Evolutionary conservation across 1,284 basidiomycete species (phyloP).

Genomic region (Coniferiporia sulphurascens): DNA sequence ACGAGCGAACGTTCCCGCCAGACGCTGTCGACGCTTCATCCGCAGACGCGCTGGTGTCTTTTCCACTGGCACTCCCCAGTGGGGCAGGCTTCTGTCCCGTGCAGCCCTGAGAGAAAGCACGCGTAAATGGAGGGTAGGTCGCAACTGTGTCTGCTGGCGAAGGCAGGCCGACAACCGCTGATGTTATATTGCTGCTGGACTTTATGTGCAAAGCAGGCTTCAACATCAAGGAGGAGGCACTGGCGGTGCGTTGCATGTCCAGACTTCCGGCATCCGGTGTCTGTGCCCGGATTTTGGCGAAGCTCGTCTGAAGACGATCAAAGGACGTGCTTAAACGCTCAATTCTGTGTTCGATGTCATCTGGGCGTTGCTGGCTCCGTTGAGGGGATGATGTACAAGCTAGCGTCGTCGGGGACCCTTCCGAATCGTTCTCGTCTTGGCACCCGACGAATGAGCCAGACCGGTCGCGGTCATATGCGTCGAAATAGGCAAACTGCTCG

Average conservation of each 20-base stretch:
- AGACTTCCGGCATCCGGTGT: not conserved
- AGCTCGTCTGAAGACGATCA: slow-evolving; percentile 2
- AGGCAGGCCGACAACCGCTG: not conserved
- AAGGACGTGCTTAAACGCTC: not conserved
- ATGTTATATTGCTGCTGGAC: not conserved
- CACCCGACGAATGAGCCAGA: slow-evolving; percentile 2
- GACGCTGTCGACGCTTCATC: slow-evolving; percentile 1
- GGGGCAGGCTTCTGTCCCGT: not conserved
- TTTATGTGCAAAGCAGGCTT: slow-evolving; percentile 14
- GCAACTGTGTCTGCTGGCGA: slow-evolving; percentile 12
- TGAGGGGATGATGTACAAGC: slow-evolving; percentile 4
- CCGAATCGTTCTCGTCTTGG: slow-evolving; percentile 1
- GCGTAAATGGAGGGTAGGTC: slow-evolving; percentile 5
- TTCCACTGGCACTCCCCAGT: not conserved
- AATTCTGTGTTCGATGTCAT: slow-evolving; percentile 4
- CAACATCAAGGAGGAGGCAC: not conserved
- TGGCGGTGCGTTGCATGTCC: not conserved
- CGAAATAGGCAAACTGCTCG: slow-evolving; percentile 13
- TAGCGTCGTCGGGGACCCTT: slow-evolving; percentile 7
- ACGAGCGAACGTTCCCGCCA: slow-evolving; percentile 2
- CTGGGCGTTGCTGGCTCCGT: not conserved
- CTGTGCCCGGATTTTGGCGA: slow-evolving; percentile 1
- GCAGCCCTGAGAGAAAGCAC: not conserved
- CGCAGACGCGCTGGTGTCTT: not conserved
- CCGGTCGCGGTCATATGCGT: not conserved